Conservation (phyloP, 805 yeast genomes). For the Yamadazyma insecticola region DNA sequence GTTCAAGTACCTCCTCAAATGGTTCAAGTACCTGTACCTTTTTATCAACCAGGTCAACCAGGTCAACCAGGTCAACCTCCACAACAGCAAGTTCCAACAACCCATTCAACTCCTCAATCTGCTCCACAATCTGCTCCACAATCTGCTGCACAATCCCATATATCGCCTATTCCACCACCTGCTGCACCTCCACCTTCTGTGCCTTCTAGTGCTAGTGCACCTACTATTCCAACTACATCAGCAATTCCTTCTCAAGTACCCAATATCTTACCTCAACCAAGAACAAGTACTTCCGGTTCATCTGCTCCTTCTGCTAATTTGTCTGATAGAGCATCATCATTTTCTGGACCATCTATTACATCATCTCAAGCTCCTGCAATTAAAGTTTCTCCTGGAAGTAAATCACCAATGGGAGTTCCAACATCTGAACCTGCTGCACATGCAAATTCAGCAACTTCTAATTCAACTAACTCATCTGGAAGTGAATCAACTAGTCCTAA, state of each 20-base stretch:
- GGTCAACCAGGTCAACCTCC: slow-evolving; percentile 5
- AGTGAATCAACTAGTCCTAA: no score
- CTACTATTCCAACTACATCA: slow-evolving; percentile 7
- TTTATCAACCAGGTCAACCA: slow-evolving; percentile 6
- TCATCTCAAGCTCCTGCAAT: neutral
- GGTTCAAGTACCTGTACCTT: slow-evolving; percentile 12
- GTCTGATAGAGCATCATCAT: no score
- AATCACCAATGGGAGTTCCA: slow-evolving; percentile 1
- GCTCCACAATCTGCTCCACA: slow-evolving; percentile 3
- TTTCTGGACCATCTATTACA: neutral
- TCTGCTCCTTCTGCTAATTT: neutral
- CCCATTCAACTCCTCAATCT: neutral
- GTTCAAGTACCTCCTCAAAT: slow-evolving; percentile 12
- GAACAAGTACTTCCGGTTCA: neutral
- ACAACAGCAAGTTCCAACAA: slow-evolving; percentile 2
- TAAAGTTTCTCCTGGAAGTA: no score
- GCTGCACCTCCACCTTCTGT: no score
- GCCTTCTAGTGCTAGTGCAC: slow-evolving; percentile 6
- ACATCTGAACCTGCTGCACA: slow-evolving; percentile 1
- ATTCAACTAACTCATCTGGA: neutral
- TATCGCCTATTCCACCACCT: slow-evolving; percentile 20
- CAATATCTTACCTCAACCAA: no score
- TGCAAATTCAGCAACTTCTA: slow-evolving; percentile 1
- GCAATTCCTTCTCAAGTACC: slow-evolving; percentile 6
- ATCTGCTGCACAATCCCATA: slow-evolving; percentile 8